A percentile compares a stretch with the other conserved stretches of the same genome.
Evolutionary conservation across 2,329 filamentous ascomycete genomes (phyloP).

Genomic region (Byssochlamys sp.): DNA sequence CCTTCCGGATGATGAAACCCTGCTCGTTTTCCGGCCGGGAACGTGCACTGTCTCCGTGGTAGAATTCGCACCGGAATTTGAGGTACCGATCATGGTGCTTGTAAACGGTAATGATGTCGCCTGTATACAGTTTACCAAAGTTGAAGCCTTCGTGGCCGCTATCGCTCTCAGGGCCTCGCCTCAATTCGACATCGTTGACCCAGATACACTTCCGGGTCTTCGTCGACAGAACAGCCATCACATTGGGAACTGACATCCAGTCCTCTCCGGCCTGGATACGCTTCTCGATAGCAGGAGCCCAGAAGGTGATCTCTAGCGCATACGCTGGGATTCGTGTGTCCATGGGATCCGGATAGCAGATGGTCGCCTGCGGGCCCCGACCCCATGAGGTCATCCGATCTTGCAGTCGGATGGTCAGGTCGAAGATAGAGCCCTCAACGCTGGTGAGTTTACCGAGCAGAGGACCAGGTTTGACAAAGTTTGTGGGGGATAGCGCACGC

Average conservation of each 20-base stretch:
- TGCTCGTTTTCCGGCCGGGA: constrained; percentile 32
- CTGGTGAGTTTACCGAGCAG: constrained; percentile 58
- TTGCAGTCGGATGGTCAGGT: constrained; percentile 56
- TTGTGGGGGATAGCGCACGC: constrained; percentile 5
- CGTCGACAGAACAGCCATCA: constrained; percentile 66
- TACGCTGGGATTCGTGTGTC: constrained; percentile 72
- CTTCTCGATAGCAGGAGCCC: constrained; percentile 58
- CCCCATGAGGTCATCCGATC: constrained; percentile 68
- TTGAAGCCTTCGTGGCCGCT: constrained; percentile 42
- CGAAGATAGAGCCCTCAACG: constrained; percentile 54
- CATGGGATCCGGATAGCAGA: constrained; percentile 51
- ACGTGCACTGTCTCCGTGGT: constrained; percentile 36
- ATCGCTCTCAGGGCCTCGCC: constrained; percentile 46
- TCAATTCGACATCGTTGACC: constrained; percentile 63
- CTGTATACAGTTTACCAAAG: constrained; percentile 62
- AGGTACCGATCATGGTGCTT: constrained; percentile 34
- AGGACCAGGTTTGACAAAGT: constrained; percentile 27
- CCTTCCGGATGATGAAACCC: constrained; percentile 32
- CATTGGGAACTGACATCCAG: constrained; percentile 44
- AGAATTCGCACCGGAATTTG: constrained; percentile 38
- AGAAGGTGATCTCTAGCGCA: constrained; percentile 68
- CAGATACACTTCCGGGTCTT: constrained; percentile 66
- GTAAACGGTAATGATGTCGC: constrained; percentile 68
- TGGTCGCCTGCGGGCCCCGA: constrained; percentile 58
- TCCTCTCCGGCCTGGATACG: constrained; percentile 47